These are phyloP conservation scores for Phoma sp. DNA, from an alignment of 2,329 filamentous ascomycete species.

Conservation along the genomic window DNA sequence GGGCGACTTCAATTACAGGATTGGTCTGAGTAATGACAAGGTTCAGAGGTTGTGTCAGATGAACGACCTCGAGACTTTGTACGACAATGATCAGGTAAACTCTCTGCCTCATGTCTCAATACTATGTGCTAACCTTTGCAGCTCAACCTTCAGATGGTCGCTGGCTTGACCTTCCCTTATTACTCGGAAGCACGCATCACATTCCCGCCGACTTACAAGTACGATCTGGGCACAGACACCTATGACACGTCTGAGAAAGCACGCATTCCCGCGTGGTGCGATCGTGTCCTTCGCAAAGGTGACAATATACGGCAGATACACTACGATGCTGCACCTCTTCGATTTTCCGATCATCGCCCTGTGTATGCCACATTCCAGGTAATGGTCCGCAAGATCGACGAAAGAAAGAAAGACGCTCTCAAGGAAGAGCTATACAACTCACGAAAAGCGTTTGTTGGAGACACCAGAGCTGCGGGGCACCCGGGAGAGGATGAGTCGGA, in stretches of 20 bases:
- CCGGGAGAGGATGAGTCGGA: constrained; percentile 64
- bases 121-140: constrained; percentile 48
- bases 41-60: constrained; percentile 77
- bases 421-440: constrained; percentile 76
- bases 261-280: constrained; percentile 96
- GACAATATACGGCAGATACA: constrained; percentile 80
- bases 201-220: constrained; percentile 96
- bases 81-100: constrained; percentile 85
- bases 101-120: background rate
- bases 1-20: constrained; percentile 98
- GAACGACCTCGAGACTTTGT: constrained; percentile 77
- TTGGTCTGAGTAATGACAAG: constrained; percentile 80
- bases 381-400: constrained; percentile 80
- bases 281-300: constrained; percentile 89
- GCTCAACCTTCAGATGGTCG: constrained; percentile 96
- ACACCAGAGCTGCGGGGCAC: constrained; percentile 63
- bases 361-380: constrained; percentile 92
- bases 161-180: constrained; percentile 85
- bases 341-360: constrained; percentile 94
- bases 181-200: constrained; percentile 90
- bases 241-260: constrained; percentile 97
- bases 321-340: constrained; percentile 82
- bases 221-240: constrained; percentile 83
- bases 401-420: constrained; percentile 73
- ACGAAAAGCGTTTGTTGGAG: constrained; percentile 71